Evolutionary conservation across 177 flowering plant genomes (phyloP).

Genomic region (Vitis hybrid): DNA sequence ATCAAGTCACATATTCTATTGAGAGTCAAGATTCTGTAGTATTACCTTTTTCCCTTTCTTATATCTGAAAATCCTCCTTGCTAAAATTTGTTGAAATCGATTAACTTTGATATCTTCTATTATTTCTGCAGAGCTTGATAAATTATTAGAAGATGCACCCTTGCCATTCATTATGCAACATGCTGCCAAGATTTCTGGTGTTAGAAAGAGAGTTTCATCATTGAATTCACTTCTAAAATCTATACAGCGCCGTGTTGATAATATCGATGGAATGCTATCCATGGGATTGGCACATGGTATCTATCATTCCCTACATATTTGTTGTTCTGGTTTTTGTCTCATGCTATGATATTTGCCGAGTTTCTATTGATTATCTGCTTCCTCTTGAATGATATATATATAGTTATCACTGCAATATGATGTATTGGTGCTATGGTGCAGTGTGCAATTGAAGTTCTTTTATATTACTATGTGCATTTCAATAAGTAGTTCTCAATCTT

Average conservation of each 20-base stretch:
- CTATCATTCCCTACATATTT: neutral
- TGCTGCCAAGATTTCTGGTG: constrained; percentile 77
- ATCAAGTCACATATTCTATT: too few species aligned
- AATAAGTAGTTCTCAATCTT: too few species aligned
- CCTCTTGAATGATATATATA: too few species aligned
- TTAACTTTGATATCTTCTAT: neutral
- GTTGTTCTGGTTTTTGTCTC: too few species aligned
- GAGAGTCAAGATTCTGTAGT: too few species aligned
- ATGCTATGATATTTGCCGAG: too few species aligned
- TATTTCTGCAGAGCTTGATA: constrained; percentile 78
- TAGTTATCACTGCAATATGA: too few species aligned
- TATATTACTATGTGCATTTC: too few species aligned
- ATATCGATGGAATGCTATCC: constrained; percentile 68
- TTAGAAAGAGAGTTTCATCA: constrained; percentile 82
- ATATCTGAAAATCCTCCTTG: neutral
- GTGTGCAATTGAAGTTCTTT: too few species aligned
- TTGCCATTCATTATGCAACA: constrained; percentile 89
- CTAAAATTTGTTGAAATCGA: neutral
- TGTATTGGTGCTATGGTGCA: too few species aligned
- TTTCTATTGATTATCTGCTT: too few species aligned
- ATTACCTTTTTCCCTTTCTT: neutral
- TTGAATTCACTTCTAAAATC: constrained; percentile 67
- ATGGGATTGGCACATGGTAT: constrained; percentile 55
- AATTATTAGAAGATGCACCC: constrained; percentile 91
- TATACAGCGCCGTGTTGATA: constrained; percentile 82